phyloP scores from a whole-genome alignment of 495 filamentous ascomycete genomes.

The Daldinia concentrica region DNA sequence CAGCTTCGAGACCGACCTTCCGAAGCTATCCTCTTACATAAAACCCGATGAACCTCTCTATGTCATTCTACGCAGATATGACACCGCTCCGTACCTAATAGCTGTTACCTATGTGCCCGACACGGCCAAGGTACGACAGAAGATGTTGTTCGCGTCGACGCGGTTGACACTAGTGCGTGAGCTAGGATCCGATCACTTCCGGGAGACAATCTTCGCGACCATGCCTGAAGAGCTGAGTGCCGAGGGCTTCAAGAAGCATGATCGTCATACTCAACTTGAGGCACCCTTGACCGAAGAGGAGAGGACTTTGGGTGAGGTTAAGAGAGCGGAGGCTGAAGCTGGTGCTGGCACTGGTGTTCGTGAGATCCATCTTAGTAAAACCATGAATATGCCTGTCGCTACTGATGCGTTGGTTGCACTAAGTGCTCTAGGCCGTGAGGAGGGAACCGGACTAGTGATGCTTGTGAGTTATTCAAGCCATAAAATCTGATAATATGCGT shows the following conservation, averaged over 20 bases:
- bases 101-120: conserved; percentile 92
- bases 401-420: conserved; percentile 74
- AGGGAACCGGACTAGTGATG: conserved; percentile 73
- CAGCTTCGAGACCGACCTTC: conserved; percentile 68
- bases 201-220: conserved; percentile 78
- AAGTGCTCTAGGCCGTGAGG: conserved; percentile 61
- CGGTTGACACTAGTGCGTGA: conserved; percentile 84
- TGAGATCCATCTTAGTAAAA: conserved; percentile 67
- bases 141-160: conserved; percentile 94
- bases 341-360: conserved; percentile 72
- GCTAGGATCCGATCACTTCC: conserved; percentile 88
- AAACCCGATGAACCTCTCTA: conserved; percentile 81
- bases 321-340: conserved; percentile 81
- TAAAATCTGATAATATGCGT: too few relatives aligned
- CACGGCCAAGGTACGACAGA: conserved; percentile 87
- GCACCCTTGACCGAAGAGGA: conserved; percentile 92
- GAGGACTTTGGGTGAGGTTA: conserved; percentile 76
- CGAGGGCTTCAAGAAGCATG: conserved; percentile 80
- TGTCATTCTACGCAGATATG: conserved; percentile 79
- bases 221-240: conserved; percentile 74
- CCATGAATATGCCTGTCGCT: conserved; percentile 71
- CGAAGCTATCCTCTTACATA: conserved; percentile 67
- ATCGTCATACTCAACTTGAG: conserved; percentile 69
- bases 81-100: conserved; percentile 65
- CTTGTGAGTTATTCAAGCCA: conserved; percentile 66